phyloP scores from a whole-genome alignment of 495 filamentous ascomycete genomes.

The Delitschia confertaspora region DNA sequence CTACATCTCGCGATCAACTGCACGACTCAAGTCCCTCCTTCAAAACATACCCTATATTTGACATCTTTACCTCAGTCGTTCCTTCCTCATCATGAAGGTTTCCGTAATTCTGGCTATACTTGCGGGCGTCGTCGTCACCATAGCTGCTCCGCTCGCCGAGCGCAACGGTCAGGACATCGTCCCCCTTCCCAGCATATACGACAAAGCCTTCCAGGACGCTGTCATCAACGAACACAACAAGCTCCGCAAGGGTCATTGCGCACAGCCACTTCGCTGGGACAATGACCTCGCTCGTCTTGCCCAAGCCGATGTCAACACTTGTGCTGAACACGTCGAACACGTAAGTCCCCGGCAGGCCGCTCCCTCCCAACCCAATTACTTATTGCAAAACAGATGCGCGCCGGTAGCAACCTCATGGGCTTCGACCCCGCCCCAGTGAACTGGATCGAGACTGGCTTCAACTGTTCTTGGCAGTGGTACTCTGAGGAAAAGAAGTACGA shows the following conservation, averaged over 20 bases:
- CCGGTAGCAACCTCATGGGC: conserved; percentile 19
- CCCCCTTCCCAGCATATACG: conserved; percentile 7
- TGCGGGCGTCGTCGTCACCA: conserved; percentile 1
- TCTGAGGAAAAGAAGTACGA: conserved; percentile 34
- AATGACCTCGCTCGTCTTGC: conserved; percentile 7
- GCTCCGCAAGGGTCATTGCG: conserved; percentile 18
- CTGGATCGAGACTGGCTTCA: conserved; percentile 11
- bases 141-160: conserved; percentile 6
- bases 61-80: too few relatives aligned
- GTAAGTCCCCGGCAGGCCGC: not conserved
- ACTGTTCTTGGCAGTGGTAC: conserved; percentile 11
- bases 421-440: conserved; percentile 6
- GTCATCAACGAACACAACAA: conserved; percentile 21
- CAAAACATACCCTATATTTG: too few relatives aligned
- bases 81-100: conserved; percentile 21
- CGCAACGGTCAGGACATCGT: not conserved
- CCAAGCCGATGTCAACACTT: conserved; percentile 9
- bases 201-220: conserved; percentile 13
- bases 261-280: conserved; percentile 20
- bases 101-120: conserved; percentile 8
- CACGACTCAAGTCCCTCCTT: conserved; percentile 2
- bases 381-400: conserved; percentile 9
- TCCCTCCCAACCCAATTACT: not conserved
- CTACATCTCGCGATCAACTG: conserved; percentile 20
- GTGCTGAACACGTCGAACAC: conserved; percentile 12